These are phyloP conservation scores for Sisymbrium altissimum DNA, from an alignment of 345 rosid genomes.

Conservation along the genomic window DNA sequence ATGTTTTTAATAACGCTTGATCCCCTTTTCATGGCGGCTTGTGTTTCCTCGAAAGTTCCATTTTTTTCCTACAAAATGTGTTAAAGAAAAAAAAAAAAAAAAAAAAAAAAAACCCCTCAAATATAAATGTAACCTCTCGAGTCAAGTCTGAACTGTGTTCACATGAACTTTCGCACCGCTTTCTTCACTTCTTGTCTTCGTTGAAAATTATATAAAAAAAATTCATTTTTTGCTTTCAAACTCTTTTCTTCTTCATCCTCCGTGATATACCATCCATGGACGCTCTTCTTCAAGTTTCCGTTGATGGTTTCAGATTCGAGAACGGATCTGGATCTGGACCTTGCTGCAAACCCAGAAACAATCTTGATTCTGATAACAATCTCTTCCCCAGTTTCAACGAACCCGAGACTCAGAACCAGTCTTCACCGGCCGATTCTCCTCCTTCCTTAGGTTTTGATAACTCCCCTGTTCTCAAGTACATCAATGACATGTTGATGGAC, in stretches of 20 bases:
- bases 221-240: neutral
- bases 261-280: conserved; percentile 8
- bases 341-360: conserved; percentile 28
- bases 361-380: conserved; percentile 14
- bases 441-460: conserved; percentile 13
- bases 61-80: neutral
- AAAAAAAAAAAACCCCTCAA: neutral
- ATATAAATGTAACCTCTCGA: neutral
- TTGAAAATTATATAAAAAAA: neutral
- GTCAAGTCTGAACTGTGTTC: conserved; percentile 4
- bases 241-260: neutral
- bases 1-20: neutral
- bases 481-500: conserved; percentile 68
- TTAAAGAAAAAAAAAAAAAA: too few relatives aligned
- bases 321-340: conserved; percentile 29
- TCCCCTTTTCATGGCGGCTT: conserved; percentile 15
- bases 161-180: conserved; percentile 16
- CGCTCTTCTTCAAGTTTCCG: conserved; percentile 17
- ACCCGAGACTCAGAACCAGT: neutral
- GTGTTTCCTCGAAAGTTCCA: conserved; percentile 30
- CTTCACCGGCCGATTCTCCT: conserved; percentile 16
- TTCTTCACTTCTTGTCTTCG: neutral
- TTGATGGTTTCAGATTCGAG: conserved; percentile 23
- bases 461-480: conserved; percentile 50
- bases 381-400: neutral